Conservation (phyloP, 345 rosid genomes). For the Camelina neglecta region DNA sequence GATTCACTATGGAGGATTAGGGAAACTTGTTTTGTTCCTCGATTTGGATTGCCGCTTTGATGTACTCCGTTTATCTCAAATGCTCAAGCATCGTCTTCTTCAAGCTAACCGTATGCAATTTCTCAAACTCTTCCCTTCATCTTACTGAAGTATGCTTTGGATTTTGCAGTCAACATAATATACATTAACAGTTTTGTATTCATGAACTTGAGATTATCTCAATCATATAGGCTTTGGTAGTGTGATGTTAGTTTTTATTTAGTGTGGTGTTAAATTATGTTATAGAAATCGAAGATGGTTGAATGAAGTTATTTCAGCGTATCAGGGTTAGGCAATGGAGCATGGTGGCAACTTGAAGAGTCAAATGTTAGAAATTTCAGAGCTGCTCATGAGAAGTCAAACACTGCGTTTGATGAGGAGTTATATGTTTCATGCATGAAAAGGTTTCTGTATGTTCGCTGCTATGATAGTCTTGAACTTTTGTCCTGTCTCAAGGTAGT, state of each 20-base stretch:
- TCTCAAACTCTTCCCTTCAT: background rate
- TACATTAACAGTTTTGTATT: background rate
- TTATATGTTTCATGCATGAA: constrained; percentile 62
- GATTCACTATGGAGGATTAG: constrained; percentile 72
- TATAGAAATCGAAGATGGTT: background rate
- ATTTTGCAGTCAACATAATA: background rate
- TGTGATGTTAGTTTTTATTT: constrained; percentile 9
- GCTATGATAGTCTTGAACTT: constrained; percentile 70
- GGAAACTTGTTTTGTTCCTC: constrained; percentile 57
- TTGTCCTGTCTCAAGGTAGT: constrained; percentile 76
- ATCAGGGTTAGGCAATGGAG: constrained; percentile 42
- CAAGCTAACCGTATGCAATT: constrained; percentile 42
- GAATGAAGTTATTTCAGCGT: constrained; percentile 22
- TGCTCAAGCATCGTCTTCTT: constrained; percentile 60
- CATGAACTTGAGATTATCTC: background rate
- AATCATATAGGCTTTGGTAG: background rate
- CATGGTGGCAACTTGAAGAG: constrained; percentile 40
- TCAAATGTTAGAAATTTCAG: constrained; percentile 9
- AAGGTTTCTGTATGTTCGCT: constrained; percentile 64
- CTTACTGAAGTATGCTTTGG: background rate
- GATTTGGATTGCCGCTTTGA: constrained; percentile 87
- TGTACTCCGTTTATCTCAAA: constrained; percentile 57
- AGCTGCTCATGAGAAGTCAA: constrained; percentile 17
- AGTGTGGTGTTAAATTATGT: background rate
- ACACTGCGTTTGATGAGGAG: constrained; percentile 49